Conservation (phyloP, 176 grass and related monocot genomes). For the Carex scoparia region DNA sequence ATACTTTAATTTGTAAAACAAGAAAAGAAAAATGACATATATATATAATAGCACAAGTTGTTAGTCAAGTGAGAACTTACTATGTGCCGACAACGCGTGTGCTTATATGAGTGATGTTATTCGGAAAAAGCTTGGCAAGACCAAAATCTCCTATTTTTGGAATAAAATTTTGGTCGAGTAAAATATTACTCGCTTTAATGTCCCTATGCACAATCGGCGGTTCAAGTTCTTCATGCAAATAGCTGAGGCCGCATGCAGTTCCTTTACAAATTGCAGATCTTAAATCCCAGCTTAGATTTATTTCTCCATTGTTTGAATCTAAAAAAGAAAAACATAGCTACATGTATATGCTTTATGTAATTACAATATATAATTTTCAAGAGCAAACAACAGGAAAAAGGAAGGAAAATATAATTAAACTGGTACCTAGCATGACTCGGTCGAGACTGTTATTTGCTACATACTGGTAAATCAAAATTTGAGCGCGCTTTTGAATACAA, state of each 20-base stretch:
- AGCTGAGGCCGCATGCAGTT: background rate
- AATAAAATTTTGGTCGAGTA: background rate
- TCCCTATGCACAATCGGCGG: conserved; percentile 17
- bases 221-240: conserved; percentile 7
- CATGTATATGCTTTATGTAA: background rate
- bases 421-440: background rate
- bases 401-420: too few relatives aligned
- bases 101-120: conserved; percentile 7
- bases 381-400: background rate
- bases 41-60: too few relatives aligned
- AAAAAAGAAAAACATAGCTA: background rate
- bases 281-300: background rate
- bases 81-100: conserved; percentile 20
- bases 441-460: conserved; percentile 12
- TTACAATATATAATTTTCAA: background rate
- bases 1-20: too few relatives aligned
- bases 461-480: conserved; percentile 14
- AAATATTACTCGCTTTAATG: conserved; percentile 19
- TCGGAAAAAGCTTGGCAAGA: conserved; percentile 25
- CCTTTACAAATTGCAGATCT: conserved; percentile 12
- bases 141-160: conserved; percentile 34
- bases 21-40: too few relatives aligned
- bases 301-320: background rate
- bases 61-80: background rate
- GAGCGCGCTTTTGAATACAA: background rate